Conservation (phyloP, 345 rosid genomes). For the Syzygium grande region DNA sequence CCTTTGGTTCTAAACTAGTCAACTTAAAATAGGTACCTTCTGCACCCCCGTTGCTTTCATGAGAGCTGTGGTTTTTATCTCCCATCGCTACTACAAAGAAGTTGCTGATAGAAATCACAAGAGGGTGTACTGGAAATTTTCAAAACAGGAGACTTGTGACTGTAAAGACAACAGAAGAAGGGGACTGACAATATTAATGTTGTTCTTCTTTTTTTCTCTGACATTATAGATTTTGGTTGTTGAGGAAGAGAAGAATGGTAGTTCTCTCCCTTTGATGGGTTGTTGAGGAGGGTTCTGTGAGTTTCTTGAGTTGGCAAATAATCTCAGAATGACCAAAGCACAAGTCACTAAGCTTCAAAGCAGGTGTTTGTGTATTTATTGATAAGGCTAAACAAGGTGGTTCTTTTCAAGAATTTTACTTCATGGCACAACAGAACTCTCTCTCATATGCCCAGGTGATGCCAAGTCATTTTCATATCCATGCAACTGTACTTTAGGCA, state of each 20-base stretch:
- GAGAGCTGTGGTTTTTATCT: not conserved
- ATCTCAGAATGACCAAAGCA: not conserved
- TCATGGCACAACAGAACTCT: not conserved
- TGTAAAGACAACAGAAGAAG: not conserved
- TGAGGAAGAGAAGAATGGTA: conserved; percentile 18
- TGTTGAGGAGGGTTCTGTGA: not conserved
- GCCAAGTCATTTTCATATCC: not conserved
- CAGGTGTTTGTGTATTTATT: not conserved
- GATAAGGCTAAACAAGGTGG: not conserved
- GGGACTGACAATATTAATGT: not conserved
- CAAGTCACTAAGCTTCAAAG: not conserved
- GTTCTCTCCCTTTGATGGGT: conserved; percentile 9
- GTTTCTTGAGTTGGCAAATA: conserved; percentile 18
- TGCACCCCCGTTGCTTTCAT: not conserved
- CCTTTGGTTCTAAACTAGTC: not conserved
- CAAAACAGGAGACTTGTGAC: not conserved
- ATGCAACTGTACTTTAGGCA: not conserved
- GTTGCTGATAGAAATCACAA: not conserved
- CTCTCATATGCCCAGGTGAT: not conserved
- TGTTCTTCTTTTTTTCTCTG: not conserved
- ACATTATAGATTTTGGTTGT: not conserved
- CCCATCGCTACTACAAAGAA: not conserved
- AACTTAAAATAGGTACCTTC: not conserved
- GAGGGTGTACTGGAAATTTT: not conserved
- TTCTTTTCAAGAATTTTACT: not conserved